A percentile compares a stretch with the other conserved stretches of the same genome.
These are phyloP conservation scores for Malassezia restricta DNA, from an alignment of 1,284 basidiomycete genomes.

Conservation along the genomic window DNA sequence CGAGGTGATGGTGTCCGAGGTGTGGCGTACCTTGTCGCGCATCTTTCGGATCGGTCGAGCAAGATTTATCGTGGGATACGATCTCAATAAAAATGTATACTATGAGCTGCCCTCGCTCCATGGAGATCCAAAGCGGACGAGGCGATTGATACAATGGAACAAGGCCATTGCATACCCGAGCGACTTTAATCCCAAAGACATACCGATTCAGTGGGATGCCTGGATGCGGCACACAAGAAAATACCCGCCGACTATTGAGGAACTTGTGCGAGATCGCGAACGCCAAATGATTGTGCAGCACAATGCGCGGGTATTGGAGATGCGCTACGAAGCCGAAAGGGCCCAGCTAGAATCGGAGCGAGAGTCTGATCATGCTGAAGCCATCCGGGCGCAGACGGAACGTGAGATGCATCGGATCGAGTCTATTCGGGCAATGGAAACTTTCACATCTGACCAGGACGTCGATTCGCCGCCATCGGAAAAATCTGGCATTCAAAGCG, in stretches of 20 bases:
- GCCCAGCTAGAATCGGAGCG: not conserved
- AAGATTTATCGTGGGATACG: slow-evolving; percentile 29
- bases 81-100: slow-evolving; percentile 32
- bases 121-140: slow-evolving; percentile 33
- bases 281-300: slow-evolving; percentile 14
- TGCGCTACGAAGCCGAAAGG: slow-evolving; percentile 3
- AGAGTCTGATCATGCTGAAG: slow-evolving; percentile 4
- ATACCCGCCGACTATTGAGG: slow-evolving; percentile 26
- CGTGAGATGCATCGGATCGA: not conserved
- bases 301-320: slow-evolving; percentile 16
- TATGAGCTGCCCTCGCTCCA: slow-evolving; percentile 32
- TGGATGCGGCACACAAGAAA: slow-evolving; percentile 40
- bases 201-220: slow-evolving; percentile 41
- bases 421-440: not conserved
- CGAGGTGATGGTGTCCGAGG: not conserved
- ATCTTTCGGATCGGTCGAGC: slow-evolving; percentile 27
- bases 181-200: slow-evolving; percentile 33
- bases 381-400: not conserved
- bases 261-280: slow-evolving; percentile 12
- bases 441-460: not conserved
- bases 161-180: not conserved
- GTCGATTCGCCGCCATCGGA: not conserved
- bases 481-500: not conserved
- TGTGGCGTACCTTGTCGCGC: slow-evolving; percentile 14
- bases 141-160: slow-evolving; percentile 12